Conservation (phyloP, 371 early-diverging fungal genomes). For the Apophysomyces sp. region DNA sequence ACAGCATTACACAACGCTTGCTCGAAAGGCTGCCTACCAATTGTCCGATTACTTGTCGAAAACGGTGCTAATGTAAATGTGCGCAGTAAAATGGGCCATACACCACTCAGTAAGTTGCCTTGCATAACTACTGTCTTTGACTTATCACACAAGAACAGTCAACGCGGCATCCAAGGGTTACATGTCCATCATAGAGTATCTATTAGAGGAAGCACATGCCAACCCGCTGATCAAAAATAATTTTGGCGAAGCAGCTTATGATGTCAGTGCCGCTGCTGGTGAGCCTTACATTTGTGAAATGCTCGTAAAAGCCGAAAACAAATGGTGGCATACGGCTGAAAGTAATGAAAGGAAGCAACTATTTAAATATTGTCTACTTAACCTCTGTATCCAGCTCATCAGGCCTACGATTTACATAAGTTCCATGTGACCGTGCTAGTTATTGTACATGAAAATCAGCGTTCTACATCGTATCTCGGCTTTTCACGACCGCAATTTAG, state of each 20-base stretch:
- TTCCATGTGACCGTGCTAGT: conserved; percentile 66
- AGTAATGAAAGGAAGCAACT: too few relatives aligned
- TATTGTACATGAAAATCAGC: conserved; percentile 70
- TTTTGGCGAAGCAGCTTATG: conserved; percentile 79
- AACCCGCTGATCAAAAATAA: conserved; percentile 67
- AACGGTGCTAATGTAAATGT: conserved; percentile 61
- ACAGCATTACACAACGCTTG: conserved; percentile 83
- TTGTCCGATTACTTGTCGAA: conserved; percentile 61
- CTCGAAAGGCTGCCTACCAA: conserved; percentile 58
- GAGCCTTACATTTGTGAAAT: conserved; percentile 70
- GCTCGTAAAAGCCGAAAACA: conserved; percentile 58
- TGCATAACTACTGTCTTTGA: neutral
- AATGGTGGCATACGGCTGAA: conserved; percentile 31
- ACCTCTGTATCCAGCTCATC: neutral
- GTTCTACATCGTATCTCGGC: conserved; percentile 52
- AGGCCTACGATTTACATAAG: conserved; percentile 47
- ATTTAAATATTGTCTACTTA: too few relatives aligned
- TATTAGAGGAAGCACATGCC: conserved; percentile 62
- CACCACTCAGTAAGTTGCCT: conserved; percentile 70
- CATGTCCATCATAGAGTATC: conserved; percentile 62
- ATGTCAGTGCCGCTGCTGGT: conserved; percentile 70
- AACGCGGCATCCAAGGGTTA: conserved; percentile 78
- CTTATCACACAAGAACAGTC: conserved; percentile 42
- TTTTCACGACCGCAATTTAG: conserved; percentile 56
- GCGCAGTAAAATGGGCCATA: conserved; percentile 68